These are phyloP conservation scores for Pyrus communis DNA, from an alignment of 306 rosid genomes.

Conservation along the genomic window DNA sequence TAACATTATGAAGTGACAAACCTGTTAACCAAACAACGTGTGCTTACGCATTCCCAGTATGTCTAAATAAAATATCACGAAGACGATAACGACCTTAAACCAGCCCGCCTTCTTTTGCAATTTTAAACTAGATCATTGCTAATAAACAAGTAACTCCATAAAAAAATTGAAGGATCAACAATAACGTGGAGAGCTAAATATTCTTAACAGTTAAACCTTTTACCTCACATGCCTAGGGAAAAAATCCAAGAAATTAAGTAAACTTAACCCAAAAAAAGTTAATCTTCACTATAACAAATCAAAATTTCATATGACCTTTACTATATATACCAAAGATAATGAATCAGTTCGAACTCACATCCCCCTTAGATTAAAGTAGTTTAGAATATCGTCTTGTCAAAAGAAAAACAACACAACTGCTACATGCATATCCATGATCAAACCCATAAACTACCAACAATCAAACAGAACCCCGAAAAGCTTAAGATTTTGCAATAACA, in stretches of 20 bases:
- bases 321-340: not conserved
- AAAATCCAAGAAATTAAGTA: not conserved
- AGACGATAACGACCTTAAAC: not conserved
- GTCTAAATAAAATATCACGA: not conserved
- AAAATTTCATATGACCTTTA: not conserved
- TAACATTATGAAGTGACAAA: not conserved
- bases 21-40: not conserved
- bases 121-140: not conserved
- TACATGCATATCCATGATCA: not conserved
- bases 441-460: not conserved
- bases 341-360: not conserved
- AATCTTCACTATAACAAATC: not conserved
- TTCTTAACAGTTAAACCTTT: not conserved
- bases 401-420: not conserved
- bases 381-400: too few species aligned
- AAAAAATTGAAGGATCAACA: not conserved
- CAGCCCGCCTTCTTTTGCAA: not conserved
- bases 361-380: too few species aligned
- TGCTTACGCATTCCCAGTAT: not conserved
- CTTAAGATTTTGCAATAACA: too few species aligned
- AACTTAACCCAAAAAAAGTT: not conserved
- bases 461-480: not conserved
- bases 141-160: not conserved
- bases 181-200: not conserved
- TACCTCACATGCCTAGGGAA: not conserved